Percentiles rank a stretch among this genome's conserved stretches.
These are phyloP conservation scores for Dryas drummondii DNA, from an alignment of 306 rosid species.

Conservation along the genomic window DNA sequence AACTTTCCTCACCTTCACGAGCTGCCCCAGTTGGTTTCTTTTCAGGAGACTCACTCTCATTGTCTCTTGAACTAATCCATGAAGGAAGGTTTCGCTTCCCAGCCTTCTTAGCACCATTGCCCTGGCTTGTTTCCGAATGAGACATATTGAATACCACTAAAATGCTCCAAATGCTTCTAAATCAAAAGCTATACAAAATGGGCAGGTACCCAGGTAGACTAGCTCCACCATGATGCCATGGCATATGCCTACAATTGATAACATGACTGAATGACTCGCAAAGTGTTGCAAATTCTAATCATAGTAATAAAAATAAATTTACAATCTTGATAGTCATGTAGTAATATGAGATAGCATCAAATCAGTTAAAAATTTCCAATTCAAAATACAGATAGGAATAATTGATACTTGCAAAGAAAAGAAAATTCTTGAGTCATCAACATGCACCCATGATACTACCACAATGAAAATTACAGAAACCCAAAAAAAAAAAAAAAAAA, in stretches of 20 bases:
- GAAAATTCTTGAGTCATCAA: not conserved
- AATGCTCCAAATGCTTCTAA: slow-evolving; percentile 13
- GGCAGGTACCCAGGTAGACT: slow-evolving; percentile 2
- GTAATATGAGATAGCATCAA: not conserved
- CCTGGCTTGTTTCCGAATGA: slow-evolving; percentile 24
- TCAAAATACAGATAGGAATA: not conserved
- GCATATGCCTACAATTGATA: not conserved
- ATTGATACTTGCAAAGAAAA: not conserved
- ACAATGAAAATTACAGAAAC: no score
- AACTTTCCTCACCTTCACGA: slow-evolving; percentile 32
- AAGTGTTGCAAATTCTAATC: not conserved
- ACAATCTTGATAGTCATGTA: not conserved
- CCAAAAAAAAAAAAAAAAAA: no score
- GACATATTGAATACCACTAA: slow-evolving; percentile 44
- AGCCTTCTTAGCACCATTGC: slow-evolving; percentile 27
- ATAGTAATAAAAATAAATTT: not conserved
- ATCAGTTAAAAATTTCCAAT: not conserved
- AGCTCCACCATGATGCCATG: not conserved
- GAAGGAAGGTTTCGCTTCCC: slow-evolving; percentile 66
- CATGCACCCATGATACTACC: no score
- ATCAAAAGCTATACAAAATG: slow-evolving; percentile 1
- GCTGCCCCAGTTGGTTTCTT: slow-evolving; percentile 40
- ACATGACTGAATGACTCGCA: not conserved
- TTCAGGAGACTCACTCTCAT: slow-evolving; percentile 28
- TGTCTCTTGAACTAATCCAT: slow-evolving; percentile 55